Evolutionary conservation across 306 rosid genomes (phyloP).

Genomic region (Casuarina cunninghamiana): DNA sequence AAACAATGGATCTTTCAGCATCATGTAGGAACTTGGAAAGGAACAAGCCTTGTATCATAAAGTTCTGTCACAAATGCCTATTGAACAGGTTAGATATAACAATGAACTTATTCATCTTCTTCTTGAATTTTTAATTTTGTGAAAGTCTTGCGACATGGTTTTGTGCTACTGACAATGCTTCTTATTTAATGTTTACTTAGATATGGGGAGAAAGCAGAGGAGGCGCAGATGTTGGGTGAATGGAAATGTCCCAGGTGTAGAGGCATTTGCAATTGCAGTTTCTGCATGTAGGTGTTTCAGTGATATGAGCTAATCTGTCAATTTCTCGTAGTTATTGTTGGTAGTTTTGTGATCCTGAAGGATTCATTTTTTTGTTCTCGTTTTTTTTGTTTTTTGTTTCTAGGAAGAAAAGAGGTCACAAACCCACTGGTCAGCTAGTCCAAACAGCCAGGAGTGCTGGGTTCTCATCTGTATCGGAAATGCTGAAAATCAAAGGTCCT

Average conservation of each 20-base stretch:
- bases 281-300: slow-evolving; percentile 55
- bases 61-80: slow-evolving; percentile 67
- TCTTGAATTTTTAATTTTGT: too few relatives aligned
- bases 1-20: slow-evolving; percentile 56
- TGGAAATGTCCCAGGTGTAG: slow-evolving; percentile 85
- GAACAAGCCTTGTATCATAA: slow-evolving; percentile 48
- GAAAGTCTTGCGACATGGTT: background rate
- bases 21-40: slow-evolving; percentile 45
- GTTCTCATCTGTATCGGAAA: slow-evolving; percentile 59
- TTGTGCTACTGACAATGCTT: slow-evolving; percentile 7
- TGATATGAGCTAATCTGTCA: background rate
- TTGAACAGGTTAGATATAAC: slow-evolving; percentile 54
- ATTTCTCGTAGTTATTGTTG: background rate
- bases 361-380: background rate
- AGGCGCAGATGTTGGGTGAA: slow-evolving; percentile 32
- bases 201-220: slow-evolving; percentile 69
- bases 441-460: slow-evolving; percentile 59
- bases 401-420: slow-evolving; percentile 67
- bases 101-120: background rate
- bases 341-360: slow-evolving; percentile 19
- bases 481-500: slow-evolving; percentile 34
- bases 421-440: slow-evolving; percentile 64
- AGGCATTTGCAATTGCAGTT: slow-evolving; percentile 75
- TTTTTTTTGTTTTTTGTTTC: background rate
- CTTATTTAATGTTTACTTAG: slow-evolving; percentile 34